Conservation (phyloP, 2,329 filamentous ascomycete species). For the Endoconidiophora laricicola region DNA sequence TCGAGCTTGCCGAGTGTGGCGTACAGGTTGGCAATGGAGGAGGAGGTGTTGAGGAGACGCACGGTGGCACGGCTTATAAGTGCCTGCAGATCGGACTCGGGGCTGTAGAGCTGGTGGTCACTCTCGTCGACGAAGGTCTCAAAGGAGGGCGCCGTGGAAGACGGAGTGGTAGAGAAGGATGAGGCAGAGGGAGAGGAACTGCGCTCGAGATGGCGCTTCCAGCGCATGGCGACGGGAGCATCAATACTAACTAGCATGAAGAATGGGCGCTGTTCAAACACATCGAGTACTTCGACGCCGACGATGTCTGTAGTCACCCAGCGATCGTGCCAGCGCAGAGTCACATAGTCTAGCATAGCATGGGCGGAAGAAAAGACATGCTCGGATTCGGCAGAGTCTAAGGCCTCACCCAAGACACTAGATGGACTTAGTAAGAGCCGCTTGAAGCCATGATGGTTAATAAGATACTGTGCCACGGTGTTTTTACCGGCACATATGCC, state of each 20-base stretch:
- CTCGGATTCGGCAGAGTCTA: conserved; percentile 29
- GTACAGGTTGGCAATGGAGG: conserved; percentile 54
- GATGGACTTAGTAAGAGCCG: conserved; percentile 42
- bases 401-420: conserved; percentile 27
- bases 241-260: conserved; percentile 88
- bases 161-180: conserved; percentile 13
- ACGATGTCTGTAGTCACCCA: conserved; percentile 80
- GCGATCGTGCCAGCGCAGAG: conserved; percentile 61
- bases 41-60: conserved; percentile 71
- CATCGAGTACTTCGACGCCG: conserved; percentile 55
- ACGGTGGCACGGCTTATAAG: conserved; percentile 70
- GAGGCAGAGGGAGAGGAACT: not conserved
- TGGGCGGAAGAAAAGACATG: conserved; percentile 42
- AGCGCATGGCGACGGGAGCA: conserved; percentile 70
- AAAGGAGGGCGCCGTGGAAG: conserved; percentile 22
- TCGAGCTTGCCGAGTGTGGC: conserved; percentile 56
- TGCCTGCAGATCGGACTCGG: conserved; percentile 47
- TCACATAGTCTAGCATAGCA: conserved; percentile 68
- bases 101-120: conserved; percentile 62
- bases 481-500: conserved; percentile 89
- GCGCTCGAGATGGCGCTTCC: conserved; percentile 55
- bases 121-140: conserved; percentile 40
- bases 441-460: conserved; percentile 68
- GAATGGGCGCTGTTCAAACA: conserved; percentile 66
- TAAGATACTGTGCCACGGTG: conserved; percentile 74